phyloP scores from a whole-genome alignment of 1,284 basidiomycete genomes.

The Flammula alnicola region DNA sequence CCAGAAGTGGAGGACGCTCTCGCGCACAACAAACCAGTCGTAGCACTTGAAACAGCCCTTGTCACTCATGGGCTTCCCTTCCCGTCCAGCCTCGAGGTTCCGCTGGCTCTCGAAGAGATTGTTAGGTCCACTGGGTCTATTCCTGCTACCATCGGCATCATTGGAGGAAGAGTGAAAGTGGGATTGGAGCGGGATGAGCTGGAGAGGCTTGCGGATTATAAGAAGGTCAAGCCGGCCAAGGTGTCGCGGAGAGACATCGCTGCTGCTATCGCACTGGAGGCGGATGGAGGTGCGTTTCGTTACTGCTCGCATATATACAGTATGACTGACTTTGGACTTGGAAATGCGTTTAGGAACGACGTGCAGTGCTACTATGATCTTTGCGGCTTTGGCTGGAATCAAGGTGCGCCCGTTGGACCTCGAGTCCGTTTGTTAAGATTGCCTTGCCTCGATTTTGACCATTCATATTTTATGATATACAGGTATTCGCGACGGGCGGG shows the following conservation, averaged over 20 bases:
- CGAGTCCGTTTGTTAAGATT: too few species aligned
- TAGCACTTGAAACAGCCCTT: slow-evolving; percentile 87
- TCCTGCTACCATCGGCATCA: slow-evolving; percentile 91
- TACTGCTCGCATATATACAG: neutral
- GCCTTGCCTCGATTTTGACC: too few species aligned
- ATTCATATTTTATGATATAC: slow-evolving; percentile 9
- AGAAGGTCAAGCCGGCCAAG: slow-evolving; percentile 62
- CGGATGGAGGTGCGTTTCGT: slow-evolving; percentile 70
- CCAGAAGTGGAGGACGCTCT: slow-evolving; percentile 82
- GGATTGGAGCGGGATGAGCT: slow-evolving; percentile 77
- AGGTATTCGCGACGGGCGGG: slow-evolving; percentile 87
- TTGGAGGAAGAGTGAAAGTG: slow-evolving; percentile 86
- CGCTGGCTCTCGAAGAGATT: slow-evolving; percentile 76
- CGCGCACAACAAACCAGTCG: slow-evolving; percentile 58
- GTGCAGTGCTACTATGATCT: slow-evolving; percentile 86
- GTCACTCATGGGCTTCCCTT: slow-evolving; percentile 91
- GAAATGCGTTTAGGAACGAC: slow-evolving; percentile 71
- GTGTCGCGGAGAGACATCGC: slow-evolving; percentile 90
- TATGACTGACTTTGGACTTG: neutral
- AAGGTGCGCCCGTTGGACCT: slow-evolving; percentile 47
- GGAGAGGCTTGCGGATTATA: slow-evolving; percentile 70
- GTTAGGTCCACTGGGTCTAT: slow-evolving; percentile 79
- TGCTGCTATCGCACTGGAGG: slow-evolving; percentile 68
- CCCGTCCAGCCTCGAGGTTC: slow-evolving; percentile 79
- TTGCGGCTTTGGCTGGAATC: slow-evolving; percentile 84